Conservation (phyloP, 2,329 filamentous ascomycete genomes). For the Hypoxylon sp. region DNA sequence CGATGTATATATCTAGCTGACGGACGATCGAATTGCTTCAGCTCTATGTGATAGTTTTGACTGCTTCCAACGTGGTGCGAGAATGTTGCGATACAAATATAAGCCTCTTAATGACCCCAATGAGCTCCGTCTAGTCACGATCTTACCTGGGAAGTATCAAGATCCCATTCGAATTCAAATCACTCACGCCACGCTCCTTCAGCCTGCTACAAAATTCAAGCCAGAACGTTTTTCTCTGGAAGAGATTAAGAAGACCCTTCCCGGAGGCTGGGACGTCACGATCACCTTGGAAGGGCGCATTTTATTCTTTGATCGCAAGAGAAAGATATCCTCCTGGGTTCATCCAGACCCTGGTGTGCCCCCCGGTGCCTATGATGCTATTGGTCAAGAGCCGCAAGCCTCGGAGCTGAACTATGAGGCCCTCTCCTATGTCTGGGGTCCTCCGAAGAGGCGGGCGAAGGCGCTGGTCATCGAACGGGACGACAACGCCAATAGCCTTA, state of each 20-base stretch:
- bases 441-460: slow-evolving; percentile 1
- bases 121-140: slow-evolving; percentile 31
- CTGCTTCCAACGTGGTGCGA: background rate
- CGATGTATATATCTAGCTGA: background rate
- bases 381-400: background rate
- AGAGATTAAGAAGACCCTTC: slow-evolving; percentile 23
- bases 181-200: slow-evolving; percentile 20
- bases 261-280: slow-evolving; percentile 1
- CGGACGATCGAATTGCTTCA: background rate
- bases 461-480: background rate
- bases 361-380: slow-evolving; percentile 14
- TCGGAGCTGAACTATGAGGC: slow-evolving; percentile 25
- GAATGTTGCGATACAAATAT: slow-evolving; percentile 27
- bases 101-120: slow-evolving; percentile 17
- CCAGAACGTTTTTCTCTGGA: slow-evolving; percentile 21
- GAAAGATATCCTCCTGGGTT: slow-evolving; percentile 9
- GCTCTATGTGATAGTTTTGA: background rate
- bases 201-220: background rate
- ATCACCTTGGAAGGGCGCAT: slow-evolving; percentile 30
- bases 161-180: slow-evolving; percentile 30
- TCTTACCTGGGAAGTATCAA: slow-evolving; percentile 27
- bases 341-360: slow-evolving; percentile 23
- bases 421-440: slow-evolving; percentile 32
- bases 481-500: background rate
- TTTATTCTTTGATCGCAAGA: slow-evolving; percentile 6